A percentile compares a stretch with the other conserved stretches of the same genome.
phyloP scores from a whole-genome alignment of 352 stramenopile genomes.

The Globisporangium echinulatum region DNA sequence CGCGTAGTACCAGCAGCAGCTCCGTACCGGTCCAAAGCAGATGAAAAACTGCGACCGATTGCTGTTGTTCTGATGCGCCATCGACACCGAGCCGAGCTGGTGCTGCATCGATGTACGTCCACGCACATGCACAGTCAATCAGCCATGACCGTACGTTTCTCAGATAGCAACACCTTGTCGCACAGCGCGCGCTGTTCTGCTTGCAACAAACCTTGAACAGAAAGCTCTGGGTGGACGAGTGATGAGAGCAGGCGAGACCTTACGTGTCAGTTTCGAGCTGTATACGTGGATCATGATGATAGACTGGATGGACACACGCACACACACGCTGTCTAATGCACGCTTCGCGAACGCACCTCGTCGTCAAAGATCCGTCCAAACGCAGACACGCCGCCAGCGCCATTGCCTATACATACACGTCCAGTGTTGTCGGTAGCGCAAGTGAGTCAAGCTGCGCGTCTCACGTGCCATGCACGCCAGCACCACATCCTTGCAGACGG shows the following conservation, averaged over 20 bases:
- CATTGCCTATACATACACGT: slow-evolving; percentile 52
- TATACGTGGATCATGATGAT: neutral
- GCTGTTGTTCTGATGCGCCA: slow-evolving; percentile 96
- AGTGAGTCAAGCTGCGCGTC: neutral
- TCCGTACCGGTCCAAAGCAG: slow-evolving; percentile 70
- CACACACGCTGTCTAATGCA: neutral
- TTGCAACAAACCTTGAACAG: slow-evolving; percentile 47
- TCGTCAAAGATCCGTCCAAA: slow-evolving; percentile 95
- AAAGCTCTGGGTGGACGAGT: slow-evolving; percentile 63
- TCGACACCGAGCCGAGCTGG: slow-evolving; percentile 91
- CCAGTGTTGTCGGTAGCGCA: too few relatives aligned
- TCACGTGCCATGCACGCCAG: neutral
- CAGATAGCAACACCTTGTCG: too few relatives aligned
- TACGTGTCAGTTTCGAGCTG: too few relatives aligned
- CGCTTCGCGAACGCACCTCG: slow-evolving; percentile 48
- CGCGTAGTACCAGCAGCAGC: neutral
- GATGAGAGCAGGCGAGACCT: too few relatives aligned
- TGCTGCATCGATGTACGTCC: slow-evolving; percentile 31
- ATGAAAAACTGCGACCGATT: slow-evolving; percentile 99
- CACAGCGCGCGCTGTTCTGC: too few relatives aligned
- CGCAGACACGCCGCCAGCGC: slow-evolving; percentile 91
- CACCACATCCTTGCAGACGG: neutral
- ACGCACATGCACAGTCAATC: neutral
- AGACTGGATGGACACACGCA: neutral
- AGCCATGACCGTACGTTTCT: too few relatives aligned